Evolutionary conservation across 2,329 filamentous ascomycete species (phyloP), one percentile per base, ranked within the genome.

Genomic region (Ophiostoma ips): DNA sequence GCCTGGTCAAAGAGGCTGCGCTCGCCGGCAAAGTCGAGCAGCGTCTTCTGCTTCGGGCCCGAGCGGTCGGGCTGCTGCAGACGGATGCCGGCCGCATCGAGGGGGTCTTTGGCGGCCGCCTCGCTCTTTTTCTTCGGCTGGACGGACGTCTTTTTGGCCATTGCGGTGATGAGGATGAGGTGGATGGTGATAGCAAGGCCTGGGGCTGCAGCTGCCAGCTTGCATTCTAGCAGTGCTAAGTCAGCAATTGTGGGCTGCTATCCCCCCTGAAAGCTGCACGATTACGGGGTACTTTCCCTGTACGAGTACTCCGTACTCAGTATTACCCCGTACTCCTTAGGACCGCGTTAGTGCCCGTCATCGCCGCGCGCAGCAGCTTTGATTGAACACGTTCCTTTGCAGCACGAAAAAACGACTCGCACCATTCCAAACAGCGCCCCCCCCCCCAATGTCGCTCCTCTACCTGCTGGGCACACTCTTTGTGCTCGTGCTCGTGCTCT

Each of bases 21-120:
- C 55, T 86, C 75, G 49, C 82, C 72, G 52, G 85, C 85, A 30
- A 89, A 62, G 51, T 89, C 71, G 52, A 88, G 71, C n/a, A 92
- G 71, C 0, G 85, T 90, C 63, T 82, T 74, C 40, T 78, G 72
- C 5, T 67, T 67, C 0, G 71, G 81, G 1, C 64, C 75, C 47
- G 77, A 78, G 53, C 81, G 77, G 64, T 87, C 80, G 31, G 84
- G 83, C n/a, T 84, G 79, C 48, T 69, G 66, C 52, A 88, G 71
- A 57, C 79, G 77, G 62, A 85, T 73, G 52, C 73, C 65, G 55
- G 64, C 62, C 40, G 71, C 64, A 44, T 66, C 65, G 57, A 55
- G 73, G 66, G 55, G 70, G 73, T 46, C 72, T 3, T 21, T 56
- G 66, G 68, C 49, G 68, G 71, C 73, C 76, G 75, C 45, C 11